phyloP scores from a whole-genome alignment of 495 filamentous ascomycete species.

The Staphylotrichum tortipilum region DNA sequence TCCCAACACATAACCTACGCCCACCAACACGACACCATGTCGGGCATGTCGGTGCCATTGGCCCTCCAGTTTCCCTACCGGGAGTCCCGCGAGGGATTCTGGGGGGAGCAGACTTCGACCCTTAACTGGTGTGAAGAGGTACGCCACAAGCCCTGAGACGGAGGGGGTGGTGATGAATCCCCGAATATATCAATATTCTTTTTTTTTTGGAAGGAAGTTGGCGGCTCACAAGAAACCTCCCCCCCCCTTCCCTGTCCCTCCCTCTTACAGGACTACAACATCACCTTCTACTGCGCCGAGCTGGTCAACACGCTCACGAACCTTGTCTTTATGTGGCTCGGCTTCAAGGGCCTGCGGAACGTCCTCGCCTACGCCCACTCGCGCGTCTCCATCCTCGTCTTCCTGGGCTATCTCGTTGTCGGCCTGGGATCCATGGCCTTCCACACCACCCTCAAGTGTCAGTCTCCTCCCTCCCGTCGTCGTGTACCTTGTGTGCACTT shows the following conservation, averaged over 20 bases:
- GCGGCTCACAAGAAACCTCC: background rate
- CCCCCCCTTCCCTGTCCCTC: too few species aligned
- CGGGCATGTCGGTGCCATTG: slow-evolving; percentile 11
- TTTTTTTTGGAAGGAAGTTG: too few species aligned
- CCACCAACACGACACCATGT: background rate
- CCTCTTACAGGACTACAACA: slow-evolving; percentile 44
- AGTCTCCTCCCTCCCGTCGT: slow-evolving; percentile 12
- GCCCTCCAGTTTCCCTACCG: slow-evolving; percentile 56
- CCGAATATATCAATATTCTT: background rate
- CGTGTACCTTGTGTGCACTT: background rate
- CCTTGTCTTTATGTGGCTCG: slow-evolving; percentile 65
- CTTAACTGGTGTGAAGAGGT: slow-evolving; percentile 95
- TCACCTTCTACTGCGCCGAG: slow-evolving; percentile 41
- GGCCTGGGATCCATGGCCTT: slow-evolving; percentile 76
- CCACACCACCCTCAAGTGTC: slow-evolving; percentile 76
- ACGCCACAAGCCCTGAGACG: slow-evolving; percentile 15
- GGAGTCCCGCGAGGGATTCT: slow-evolving; percentile 59
- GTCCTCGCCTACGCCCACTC: slow-evolving; percentile 64
- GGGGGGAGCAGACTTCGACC: slow-evolving; percentile 80
- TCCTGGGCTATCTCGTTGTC: slow-evolving; percentile 68
- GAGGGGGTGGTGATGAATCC: too few species aligned
- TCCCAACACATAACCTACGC: too few species aligned
- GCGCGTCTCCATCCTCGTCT: slow-evolving; percentile 61
- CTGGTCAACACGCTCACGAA: slow-evolving; percentile 63
- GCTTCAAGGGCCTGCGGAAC: slow-evolving; percentile 61